Conservation (phyloP, 1,284 basidiomycete species). For the Melampsora larici-populina region DNA sequence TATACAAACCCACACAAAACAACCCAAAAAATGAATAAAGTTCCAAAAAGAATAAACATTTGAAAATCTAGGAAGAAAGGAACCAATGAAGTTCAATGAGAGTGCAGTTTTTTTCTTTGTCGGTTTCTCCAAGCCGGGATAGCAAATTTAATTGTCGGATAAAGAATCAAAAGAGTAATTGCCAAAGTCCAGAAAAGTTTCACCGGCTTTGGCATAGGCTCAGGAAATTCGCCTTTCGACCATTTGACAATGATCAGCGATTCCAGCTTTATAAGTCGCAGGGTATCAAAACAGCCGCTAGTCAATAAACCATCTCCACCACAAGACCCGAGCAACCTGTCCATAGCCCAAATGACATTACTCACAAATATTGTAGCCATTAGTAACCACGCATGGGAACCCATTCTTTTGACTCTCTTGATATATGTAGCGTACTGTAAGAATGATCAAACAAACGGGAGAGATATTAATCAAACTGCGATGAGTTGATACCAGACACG, state of each 20-base stretch:
- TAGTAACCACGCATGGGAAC: constrained; percentile 76
- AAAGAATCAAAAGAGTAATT: constrained; percentile 62
- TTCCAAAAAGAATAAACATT: too few relatives aligned
- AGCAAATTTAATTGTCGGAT: constrained; percentile 64
- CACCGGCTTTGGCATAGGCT: constrained; percentile 64
- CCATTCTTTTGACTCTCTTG: constrained; percentile 74
- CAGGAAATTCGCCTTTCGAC: constrained; percentile 67
- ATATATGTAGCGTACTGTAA: constrained; percentile 45
- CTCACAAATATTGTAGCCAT: constrained; percentile 68
- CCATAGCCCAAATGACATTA: too few relatives aligned
- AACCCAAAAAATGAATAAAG: too few relatives aligned
- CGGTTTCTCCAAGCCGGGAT: constrained; percentile 15
- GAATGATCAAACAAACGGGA: too few relatives aligned
- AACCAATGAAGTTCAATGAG: too few relatives aligned
- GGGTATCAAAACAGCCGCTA: not conserved
- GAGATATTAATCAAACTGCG: constrained; percentile 1
- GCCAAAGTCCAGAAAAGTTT: constrained; percentile 66
- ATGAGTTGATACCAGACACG: not conserved
- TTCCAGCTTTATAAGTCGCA: constrained; percentile 57
- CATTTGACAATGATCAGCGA: constrained; percentile 59
- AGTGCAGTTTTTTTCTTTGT: not conserved
- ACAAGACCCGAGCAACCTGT: too few relatives aligned
- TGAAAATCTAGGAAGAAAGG: too few relatives aligned
- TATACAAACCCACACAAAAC: too few relatives aligned
- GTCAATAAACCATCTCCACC: too few relatives aligned